These are phyloP conservation scores for Colletotrichum sp. DNA, from an alignment of 2,329 filamentous ascomycete genomes.

Conservation along the genomic window DNA sequence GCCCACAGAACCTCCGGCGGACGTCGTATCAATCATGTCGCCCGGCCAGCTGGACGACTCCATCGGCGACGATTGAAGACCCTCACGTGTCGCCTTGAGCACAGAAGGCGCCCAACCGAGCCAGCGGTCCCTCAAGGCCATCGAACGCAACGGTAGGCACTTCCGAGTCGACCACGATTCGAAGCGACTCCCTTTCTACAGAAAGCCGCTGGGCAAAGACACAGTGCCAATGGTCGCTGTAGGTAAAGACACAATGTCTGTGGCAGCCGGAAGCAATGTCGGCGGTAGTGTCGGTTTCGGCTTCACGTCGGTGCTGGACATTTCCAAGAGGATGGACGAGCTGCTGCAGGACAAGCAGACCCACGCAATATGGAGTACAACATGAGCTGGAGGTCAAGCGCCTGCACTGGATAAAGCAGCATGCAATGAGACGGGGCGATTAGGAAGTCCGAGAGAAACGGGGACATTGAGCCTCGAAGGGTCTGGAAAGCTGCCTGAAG, in stretches of 20 bases:
- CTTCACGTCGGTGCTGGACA: background rate
- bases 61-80: background rate
- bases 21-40: background rate
- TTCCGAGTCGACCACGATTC: background rate
- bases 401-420: background rate
- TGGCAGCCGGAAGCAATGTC: background rate
- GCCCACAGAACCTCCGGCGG: background rate
- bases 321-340: background rate
- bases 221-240: background rate
- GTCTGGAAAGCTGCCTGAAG: background rate
- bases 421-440: background rate
- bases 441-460: background rate
- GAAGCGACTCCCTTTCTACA: background rate
- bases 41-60: fast-evolving
- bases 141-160: background rate
- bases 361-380: background rate
- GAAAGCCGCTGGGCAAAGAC: background rate
- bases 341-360: background rate
- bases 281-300: background rate
- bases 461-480: background rate
- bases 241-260: background rate
- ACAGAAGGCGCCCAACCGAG: fast-evolving
- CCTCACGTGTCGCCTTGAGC: background rate
- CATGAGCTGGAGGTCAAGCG: background rate
- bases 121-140: fast-evolving